These are phyloP conservation scores for Epipyxis sp. DNA, from an alignment of 108 stramenopile species.

Conservation along the genomic window DNA sequence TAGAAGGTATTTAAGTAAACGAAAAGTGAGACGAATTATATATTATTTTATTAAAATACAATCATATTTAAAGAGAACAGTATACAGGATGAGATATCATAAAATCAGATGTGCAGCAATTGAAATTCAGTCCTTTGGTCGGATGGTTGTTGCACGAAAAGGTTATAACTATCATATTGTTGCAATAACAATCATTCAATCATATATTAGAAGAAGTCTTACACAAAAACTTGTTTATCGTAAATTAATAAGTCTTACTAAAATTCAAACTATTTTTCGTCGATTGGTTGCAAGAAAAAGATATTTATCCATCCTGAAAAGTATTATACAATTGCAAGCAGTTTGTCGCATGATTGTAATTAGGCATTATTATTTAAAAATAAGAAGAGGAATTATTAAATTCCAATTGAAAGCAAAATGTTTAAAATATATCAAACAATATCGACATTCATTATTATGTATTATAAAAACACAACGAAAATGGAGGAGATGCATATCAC, in stretches of 20 bases:
- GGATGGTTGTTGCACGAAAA: neutral
- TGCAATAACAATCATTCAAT: too few relatives aligned
- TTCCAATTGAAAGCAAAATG: too few relatives aligned
- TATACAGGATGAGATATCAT: neutral
- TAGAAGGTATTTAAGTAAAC: slow-evolving; percentile 5
- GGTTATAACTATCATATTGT: neutral
- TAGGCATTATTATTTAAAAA: neutral
- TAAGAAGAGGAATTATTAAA: too few relatives aligned
- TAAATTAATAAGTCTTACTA: too few relatives aligned
- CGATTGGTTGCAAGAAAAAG: neutral
- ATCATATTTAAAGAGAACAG: neutral
- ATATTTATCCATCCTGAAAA: neutral
- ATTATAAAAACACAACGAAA: too few relatives aligned
- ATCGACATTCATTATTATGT: too few relatives aligned
- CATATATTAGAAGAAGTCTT: too few relatives aligned
- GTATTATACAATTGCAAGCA: slow-evolving; percentile 1
- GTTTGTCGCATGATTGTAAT: neutral
- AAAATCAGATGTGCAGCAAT: neutral
- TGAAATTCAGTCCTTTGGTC: neutral
- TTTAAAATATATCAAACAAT: too few relatives aligned
- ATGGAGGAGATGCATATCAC: too few relatives aligned
- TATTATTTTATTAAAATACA: neutral
- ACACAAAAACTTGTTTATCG: too few relatives aligned
- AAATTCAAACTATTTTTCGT: too few relatives aligned
- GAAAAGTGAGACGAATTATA: neutral